These are phyloP conservation scores for Ananas comosus DNA, from an alignment of 176 grass and related monocot genomes.

Conservation along the genomic window DNA sequence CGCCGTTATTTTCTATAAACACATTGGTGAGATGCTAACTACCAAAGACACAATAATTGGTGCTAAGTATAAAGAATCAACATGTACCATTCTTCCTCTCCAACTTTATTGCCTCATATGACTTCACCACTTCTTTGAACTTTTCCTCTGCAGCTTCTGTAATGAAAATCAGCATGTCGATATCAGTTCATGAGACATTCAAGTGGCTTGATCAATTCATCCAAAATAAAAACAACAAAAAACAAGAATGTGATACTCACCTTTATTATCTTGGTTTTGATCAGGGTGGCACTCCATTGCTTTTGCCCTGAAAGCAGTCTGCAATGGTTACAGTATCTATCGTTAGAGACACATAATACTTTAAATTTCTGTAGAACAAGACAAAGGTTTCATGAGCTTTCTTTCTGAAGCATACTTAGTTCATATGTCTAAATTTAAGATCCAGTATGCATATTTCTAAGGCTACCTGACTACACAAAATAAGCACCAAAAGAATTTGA, in stretches of 20 bases:
- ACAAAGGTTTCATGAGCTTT: too few species aligned
- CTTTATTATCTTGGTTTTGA: slow-evolving; percentile 94
- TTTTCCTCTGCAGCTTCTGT: slow-evolving; percentile 72
- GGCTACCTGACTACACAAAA: not conserved
- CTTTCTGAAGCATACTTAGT: too few species aligned
- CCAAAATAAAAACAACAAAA: slow-evolving; percentile 8
- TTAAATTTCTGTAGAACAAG: too few species aligned
- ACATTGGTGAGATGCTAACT: not conserved
- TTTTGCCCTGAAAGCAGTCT: slow-evolving; percentile 95
- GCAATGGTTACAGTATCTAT: slow-evolving; percentile 15
- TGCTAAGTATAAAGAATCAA: slow-evolving; percentile 17
- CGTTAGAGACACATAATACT: slow-evolving; percentile 4
- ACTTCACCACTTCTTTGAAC: slow-evolving; percentile 90
- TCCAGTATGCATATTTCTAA: not conserved
- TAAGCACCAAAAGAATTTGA: not conserved
- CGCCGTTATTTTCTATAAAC: not conserved
- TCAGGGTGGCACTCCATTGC: slow-evolving; percentile 98
- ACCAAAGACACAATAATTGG: not conserved
- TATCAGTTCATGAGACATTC: not conserved
- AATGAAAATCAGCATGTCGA: slow-evolving; percentile 3
- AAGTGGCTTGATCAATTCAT: not conserved
- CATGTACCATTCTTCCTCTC: slow-evolving; percentile 51
- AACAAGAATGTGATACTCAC: slow-evolving; percentile 16
- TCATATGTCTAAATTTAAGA: too few species aligned
- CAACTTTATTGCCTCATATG: slow-evolving; percentile 79